These are phyloP conservation scores for Lactarius pseudohatsudake DNA, from an alignment of 768 basidiomycete genomes.

Conservation along the genomic window DNA sequence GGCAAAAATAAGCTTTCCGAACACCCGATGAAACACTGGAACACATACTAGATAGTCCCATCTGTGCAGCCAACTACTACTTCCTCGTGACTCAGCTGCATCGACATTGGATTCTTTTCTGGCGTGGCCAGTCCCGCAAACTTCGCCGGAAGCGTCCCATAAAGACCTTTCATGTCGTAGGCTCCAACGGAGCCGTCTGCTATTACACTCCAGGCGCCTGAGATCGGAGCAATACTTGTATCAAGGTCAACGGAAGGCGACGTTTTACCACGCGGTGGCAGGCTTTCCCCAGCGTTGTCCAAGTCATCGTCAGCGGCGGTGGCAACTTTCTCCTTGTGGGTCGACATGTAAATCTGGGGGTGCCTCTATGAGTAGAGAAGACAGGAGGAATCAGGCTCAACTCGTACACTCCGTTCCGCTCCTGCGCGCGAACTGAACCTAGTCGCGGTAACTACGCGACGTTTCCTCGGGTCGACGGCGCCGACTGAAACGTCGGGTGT, in stretches of 20 bases:
- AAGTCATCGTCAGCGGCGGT: constrained; percentile 31
- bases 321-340: constrained; percentile 61
- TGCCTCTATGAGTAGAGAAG: constrained; percentile 5
- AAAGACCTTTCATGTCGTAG: constrained; percentile 53
- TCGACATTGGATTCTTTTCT: constrained; percentile 93
- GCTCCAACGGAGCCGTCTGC: constrained; percentile 43
- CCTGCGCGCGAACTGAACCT: constrained; percentile 82
- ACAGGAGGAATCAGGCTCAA: constrained; percentile 1
- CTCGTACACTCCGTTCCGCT: constrained; percentile 74
- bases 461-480: constrained; percentile 80
- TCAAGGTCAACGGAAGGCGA: constrained; percentile 58
- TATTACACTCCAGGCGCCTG: constrained; percentile 75
- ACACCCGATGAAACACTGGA: not conserved
- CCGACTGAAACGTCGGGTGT: constrained; percentile 90
- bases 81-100: constrained; percentile 89
- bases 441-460: constrained; percentile 83
- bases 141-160: constrained; percentile 61
- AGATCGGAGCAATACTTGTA: constrained; percentile 60
- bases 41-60: constrained; percentile 83
- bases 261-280: constrained; percentile 17
- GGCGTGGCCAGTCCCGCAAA: constrained; percentile 81
- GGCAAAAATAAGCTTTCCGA: constrained; percentile 16
- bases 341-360: constrained; percentile 76
- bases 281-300: constrained; percentile 31
- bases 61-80: constrained; percentile 91